Percentiles rank a stretch among this genome's conserved stretches.
Conservation (phyloP, 179 eudicot genomes). For the Heliamphora pulchella region DNA sequence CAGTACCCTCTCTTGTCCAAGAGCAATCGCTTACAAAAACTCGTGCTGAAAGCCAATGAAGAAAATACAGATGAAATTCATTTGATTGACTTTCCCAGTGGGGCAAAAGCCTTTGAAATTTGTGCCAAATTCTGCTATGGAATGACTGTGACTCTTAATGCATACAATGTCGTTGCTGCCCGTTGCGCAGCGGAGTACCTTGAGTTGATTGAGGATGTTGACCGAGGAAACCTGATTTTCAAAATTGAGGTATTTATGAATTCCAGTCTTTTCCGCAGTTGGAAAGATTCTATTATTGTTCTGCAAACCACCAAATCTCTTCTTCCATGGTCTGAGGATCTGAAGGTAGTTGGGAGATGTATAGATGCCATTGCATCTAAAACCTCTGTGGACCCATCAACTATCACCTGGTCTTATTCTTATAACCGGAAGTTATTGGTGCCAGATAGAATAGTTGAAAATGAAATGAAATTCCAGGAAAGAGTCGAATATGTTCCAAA, state of each 20-base stretch:
- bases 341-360: slow-evolving; percentile 55
- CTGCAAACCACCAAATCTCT: slow-evolving; percentile 58
- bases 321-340: slow-evolving; percentile 67
- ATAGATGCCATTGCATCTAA: slow-evolving; percentile 77
- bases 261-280: slow-evolving; percentile 58
- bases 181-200: slow-evolving; percentile 92
- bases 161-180: slow-evolving; percentile 81
- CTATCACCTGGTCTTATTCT: slow-evolving; percentile 70
- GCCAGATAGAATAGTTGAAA: slow-evolving; percentile 32
- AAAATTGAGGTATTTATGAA: slow-evolving; percentile 80
- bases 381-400: slow-evolving; percentile 51
- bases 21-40: slow-evolving; percentile 65
- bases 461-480: slow-evolving; percentile 17
- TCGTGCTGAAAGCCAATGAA: slow-evolving; percentile 46
- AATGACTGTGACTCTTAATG: slow-evolving; percentile 61
- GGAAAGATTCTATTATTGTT: slow-evolving; percentile 85
- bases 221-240: slow-evolving; percentile 63
- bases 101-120: slow-evolving; percentile 73
- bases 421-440: slow-evolving; percentile 51
- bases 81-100: slow-evolving; percentile 62
- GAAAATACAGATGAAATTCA: slow-evolving; percentile 47
- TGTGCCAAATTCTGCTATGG: slow-evolving; percentile 93
- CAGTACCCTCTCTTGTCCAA: slow-evolving; percentile 87
- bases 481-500: slow-evolving; percentile 47
- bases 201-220: slow-evolving; percentile 71